phyloP scores from a whole-genome alignment of 805 yeast species.

The Ascoidea rubescens region DNA sequence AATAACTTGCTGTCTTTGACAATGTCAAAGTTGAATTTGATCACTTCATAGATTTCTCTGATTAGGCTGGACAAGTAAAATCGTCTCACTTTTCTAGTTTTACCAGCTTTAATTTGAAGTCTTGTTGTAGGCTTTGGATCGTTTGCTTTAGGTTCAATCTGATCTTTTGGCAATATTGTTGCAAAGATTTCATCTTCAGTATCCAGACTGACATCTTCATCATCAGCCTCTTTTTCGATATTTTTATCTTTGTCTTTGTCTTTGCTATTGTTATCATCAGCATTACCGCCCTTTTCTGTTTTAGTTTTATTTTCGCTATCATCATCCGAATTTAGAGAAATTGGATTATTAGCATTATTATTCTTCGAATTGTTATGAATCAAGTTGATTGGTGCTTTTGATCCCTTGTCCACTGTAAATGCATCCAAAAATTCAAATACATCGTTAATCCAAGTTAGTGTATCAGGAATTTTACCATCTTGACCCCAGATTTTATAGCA shows the following conservation, averaged over 20 bases:
- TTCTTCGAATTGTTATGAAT: background rate
- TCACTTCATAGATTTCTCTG: constrained; percentile 42
- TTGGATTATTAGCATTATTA: constrained; percentile 6
- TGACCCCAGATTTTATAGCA: constrained; percentile 54
- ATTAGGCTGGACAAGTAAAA: constrained; percentile 50
- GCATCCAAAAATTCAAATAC: constrained; percentile 52
- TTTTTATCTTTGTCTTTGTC: constrained; percentile 6
- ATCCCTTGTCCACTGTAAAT: constrained; percentile 51
- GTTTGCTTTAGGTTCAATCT: constrained; percentile 43
- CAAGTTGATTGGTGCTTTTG: constrained; percentile 40
- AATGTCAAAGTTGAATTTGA: constrained; percentile 42
- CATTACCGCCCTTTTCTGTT: constrained; percentile 2
- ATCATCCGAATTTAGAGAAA: constrained; percentile 6
- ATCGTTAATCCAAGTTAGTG: constrained; percentile 48
- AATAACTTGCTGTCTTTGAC: constrained; percentile 29
- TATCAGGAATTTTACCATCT: constrained; percentile 42
- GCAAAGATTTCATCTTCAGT: constrained; percentile 32
- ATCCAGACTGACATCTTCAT: constrained; percentile 10
- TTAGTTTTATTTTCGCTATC: constrained; percentile 4
- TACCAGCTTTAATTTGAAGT: constrained; percentile 78
- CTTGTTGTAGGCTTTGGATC: constrained; percentile 47
- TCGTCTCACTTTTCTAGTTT: constrained; percentile 68
- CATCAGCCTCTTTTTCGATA: constrained; percentile 11
- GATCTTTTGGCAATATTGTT: constrained; percentile 32
- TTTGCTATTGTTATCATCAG: background rate